Evolutionary conservation across 352 stramenopile species (phyloP), one percentile per base, ranked within the genome.

Genomic region (Globisporangium abappressorium): DNA sequence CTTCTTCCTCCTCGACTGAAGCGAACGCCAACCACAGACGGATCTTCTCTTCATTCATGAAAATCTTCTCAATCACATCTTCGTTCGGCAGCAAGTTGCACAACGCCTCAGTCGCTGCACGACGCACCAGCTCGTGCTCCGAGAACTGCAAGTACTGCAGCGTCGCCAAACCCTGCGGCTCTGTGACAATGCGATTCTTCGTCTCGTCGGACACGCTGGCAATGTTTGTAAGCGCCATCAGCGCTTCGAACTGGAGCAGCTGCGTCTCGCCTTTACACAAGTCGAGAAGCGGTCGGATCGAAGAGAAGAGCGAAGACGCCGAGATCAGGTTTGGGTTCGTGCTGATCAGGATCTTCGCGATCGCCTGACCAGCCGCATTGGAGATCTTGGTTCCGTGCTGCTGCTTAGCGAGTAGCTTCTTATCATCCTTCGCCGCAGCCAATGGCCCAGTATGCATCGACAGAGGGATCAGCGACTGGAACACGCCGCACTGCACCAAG

Each of bases 141-240:
- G 91, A 98, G 78, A 99, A 99, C 88, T 99, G 97, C 36, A 95
- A 66, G 60, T 94, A 95, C 66, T 93, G 84, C 15, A 95, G 68
- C 43, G 87, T 94, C 15, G 80, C 88, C 1, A 95, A 67, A 0
- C 82, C 85, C 38, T 95, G 82, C 0, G 85, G 82, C 47, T 92
- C 82, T 0, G 64, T 70, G 0, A 93, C 73, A 26, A 92, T 93
- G 9, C 91, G 86, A 58, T 97, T 90, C 79, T 99, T 98, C 36
- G 96, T 98, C 66, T 98, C 91, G 7, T 98, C 84, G 30, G 91
- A 97, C 22, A 97, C 89, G 22, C 87, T 95, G 41, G 92, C 94
- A 15, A 99, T 91, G 70, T 99, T 99, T 1, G 97, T 99, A 9
- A 99, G 80, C 20, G 97, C 93, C 81, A 99, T 89, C n/a, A 99